These are phyloP conservation scores for Aphanomyces euteiches DNA, from an alignment of 352 stramenopile genomes.

Conservation along the genomic window DNA sequence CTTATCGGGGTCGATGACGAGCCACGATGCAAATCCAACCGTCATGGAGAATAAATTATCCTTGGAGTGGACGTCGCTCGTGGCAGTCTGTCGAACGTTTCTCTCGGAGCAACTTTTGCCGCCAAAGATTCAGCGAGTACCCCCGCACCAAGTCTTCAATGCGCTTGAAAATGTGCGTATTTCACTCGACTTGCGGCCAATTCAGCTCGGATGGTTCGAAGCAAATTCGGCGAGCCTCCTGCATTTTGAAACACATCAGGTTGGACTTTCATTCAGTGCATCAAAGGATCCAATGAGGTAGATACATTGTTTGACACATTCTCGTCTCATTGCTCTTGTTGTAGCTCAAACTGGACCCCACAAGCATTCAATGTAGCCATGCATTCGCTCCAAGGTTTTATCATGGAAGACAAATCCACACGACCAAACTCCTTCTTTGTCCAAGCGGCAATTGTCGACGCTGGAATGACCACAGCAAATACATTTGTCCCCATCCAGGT, in stretches of 20 bases:
- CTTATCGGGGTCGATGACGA: background rate
- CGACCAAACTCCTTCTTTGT: conserved; percentile 18
- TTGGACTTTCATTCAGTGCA: background rate
- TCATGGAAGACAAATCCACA: background rate
- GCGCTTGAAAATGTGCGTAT: background rate
- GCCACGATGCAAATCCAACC: background rate
- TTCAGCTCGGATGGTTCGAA: conserved; percentile 21
- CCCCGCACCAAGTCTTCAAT: background rate
- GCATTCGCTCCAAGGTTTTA: conserved; percentile 15
- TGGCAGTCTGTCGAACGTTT: background rate
- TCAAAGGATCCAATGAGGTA: background rate
- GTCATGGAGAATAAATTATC: conserved; percentile 11
- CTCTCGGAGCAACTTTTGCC: background rate
- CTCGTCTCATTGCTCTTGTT: background rate
- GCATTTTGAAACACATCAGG: conserved; percentile 14
- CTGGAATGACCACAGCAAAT: background rate
- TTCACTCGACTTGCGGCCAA: background rate
- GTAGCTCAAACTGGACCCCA: background rate
- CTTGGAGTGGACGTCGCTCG: conserved; percentile 9
- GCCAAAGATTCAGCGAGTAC: background rate
- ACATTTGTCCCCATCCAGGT: conserved; percentile 56
- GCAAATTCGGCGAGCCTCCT: background rate
- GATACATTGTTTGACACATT: background rate
- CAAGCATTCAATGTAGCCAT: background rate
- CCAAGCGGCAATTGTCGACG: conserved; percentile 3